A percentile compares a stretch with the other conserved stretches of the same genome.
phyloP scores from a whole-genome alignment of 371 early-diverging fungal species.

The Mortierella sp. region DNA sequence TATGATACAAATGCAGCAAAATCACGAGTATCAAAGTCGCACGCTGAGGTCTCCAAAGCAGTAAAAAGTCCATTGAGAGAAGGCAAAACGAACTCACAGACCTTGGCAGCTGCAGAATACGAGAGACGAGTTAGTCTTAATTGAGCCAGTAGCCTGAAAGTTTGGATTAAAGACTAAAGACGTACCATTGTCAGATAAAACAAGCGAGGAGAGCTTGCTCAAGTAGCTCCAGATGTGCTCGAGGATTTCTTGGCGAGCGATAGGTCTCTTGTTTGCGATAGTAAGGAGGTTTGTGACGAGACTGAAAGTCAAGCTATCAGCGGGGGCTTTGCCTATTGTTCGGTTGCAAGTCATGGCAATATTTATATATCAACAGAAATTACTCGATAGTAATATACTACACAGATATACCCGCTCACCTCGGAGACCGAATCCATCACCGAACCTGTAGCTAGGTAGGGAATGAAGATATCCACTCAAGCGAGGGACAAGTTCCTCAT shows the following conservation, averaged over 20 bases:
- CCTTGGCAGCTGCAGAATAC: slow-evolving; percentile 60
- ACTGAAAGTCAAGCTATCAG: slow-evolving; percentile 36
- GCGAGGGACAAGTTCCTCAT: slow-evolving; percentile 51
- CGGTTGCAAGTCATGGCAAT: not conserved
- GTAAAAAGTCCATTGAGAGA: slow-evolving; percentile 75
- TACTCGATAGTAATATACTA: no score
- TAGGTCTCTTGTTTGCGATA: slow-evolving; percentile 58
- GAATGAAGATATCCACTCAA: slow-evolving; percentile 50
- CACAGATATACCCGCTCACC: slow-evolving; percentile 4
- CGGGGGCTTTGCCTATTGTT: slow-evolving; percentile 39
- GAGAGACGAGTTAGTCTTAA: not conserved
- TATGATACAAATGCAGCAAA: slow-evolving; percentile 64
- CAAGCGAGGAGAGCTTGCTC: slow-evolving; percentile 50
- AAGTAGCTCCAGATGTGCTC: slow-evolving; percentile 60
- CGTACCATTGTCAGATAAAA: slow-evolving; percentile 45
- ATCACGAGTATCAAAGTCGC: slow-evolving; percentile 63
- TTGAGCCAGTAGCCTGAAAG: no score
- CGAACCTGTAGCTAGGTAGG: slow-evolving; percentile 42
- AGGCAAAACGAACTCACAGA: slow-evolving; percentile 74
- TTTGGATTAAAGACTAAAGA: not conserved
- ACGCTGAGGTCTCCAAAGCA: slow-evolving; percentile 70
- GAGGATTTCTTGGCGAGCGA: slow-evolving; percentile 59
- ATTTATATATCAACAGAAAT: no score
- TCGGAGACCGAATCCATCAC: slow-evolving; percentile 38
- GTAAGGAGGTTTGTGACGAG: slow-evolving; percentile 60